A percentile compares a stretch with the other conserved stretches of the same genome.
These are phyloP conservation scores for Nemania sp. DNA, from an alignment of 2,329 filamentous ascomycete species.

Conservation along the genomic window DNA sequence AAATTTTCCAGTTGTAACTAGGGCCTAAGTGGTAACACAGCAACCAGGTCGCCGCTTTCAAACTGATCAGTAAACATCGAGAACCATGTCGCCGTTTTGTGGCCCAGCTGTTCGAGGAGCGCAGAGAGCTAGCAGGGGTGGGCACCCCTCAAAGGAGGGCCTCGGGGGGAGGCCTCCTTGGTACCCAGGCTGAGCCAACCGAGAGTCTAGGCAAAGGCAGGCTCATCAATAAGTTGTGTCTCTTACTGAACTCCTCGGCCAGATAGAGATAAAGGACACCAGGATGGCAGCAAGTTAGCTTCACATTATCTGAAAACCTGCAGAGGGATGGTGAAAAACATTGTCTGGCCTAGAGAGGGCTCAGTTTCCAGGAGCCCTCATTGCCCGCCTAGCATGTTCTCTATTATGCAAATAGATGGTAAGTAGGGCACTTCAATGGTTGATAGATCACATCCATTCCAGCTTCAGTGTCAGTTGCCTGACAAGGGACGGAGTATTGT, in stretches of 20 bases:
- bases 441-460: not conserved
- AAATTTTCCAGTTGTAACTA: conserved; percentile 13
- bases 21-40: conserved; percentile 4
- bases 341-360: not conserved
- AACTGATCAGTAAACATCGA: conserved; percentile 8
- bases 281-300: not conserved
- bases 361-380: not conserved
- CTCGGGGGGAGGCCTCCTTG: not conserved
- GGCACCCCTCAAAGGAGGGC: not conserved
- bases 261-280: not conserved
- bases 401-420: not conserved
- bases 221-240: not conserved
- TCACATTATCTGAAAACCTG: not conserved
- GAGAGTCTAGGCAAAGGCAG: not conserved
- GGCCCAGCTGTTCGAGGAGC: not conserved
- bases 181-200: too few species aligned
- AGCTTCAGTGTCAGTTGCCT: not conserved
- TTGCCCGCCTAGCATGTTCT: not conserved
- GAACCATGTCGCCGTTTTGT: conserved; percentile 13
- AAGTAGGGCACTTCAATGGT: not conserved
- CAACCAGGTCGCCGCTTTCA: conserved; percentile 6
- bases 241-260: not conserved
- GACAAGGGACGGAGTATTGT: not conserved
- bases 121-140: not conserved
- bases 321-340: too few species aligned